These are phyloP conservation scores for Pseudogymnoascus sp. DNA, from an alignment of 2,329 filamentous ascomycete genomes.

Conservation along the genomic window DNA sequence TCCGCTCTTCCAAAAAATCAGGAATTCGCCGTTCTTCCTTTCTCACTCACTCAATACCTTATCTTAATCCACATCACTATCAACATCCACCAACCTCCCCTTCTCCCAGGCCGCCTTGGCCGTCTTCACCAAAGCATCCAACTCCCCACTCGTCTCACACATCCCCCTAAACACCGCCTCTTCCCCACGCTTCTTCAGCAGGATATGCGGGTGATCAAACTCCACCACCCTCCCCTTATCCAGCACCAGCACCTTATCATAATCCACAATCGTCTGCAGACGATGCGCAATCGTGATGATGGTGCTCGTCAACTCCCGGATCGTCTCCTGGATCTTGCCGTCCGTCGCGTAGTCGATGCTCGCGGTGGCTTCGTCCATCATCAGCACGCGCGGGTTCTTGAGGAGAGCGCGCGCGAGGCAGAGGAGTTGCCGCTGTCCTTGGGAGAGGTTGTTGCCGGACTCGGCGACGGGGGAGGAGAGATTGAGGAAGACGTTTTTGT, in stretches of 20 bases:
- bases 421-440: constrained; percentile 89
- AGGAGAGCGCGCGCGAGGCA: constrained; percentile 89
- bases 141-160: constrained; percentile 60
- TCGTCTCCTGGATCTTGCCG: constrained; percentile 90
- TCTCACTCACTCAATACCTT: background rate
- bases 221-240: constrained; percentile 84
- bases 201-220: constrained; percentile 79
- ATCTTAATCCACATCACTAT: constrained; percentile 11
- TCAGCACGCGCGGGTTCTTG: constrained; percentile 82
- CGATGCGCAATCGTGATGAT: constrained; percentile 96
- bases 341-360: constrained; percentile 97
- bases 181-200: constrained; percentile 50
- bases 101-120: constrained; percentile 41
- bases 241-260: constrained; percentile 91
- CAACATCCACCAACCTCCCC: constrained; percentile 33
- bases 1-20: background rate
- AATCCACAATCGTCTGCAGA: constrained; percentile 93
- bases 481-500: constrained; percentile 92
- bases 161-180: constrained; percentile 48
- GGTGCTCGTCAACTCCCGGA: constrained; percentile 85
- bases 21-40: background rate
- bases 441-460: constrained; percentile 87
- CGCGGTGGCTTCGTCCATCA: constrained; percentile 98
- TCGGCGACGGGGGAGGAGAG: constrained; percentile 76
- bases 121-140: constrained; percentile 46